Percentiles rank a stretch among this genome's conserved stretches.
Conservation (phyloP, 1,284 basidiomycete species). For the Sporisorium sorghi region DNA sequence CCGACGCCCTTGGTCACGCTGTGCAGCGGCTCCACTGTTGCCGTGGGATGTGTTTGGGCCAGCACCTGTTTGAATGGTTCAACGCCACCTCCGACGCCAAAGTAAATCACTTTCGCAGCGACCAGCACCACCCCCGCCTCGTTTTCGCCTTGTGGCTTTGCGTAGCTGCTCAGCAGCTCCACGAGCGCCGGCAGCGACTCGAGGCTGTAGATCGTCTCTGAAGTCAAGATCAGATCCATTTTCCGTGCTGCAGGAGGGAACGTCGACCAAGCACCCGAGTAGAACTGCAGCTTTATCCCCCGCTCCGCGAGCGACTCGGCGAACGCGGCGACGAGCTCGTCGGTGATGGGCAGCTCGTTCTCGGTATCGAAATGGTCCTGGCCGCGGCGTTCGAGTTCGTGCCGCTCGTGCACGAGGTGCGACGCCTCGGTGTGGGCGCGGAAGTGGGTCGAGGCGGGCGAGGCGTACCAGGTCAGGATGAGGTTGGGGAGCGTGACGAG, state of each 20-base stretch:
- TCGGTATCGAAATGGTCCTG: conserved; percentile 47
- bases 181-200: conserved; percentile 79
- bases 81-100: conserved; percentile 92
- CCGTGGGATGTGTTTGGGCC: conserved; percentile 24
- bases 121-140: conserved; percentile 75
- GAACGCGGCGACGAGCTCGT: conserved; percentile 78
- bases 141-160: neutral
- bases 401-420: conserved; percentile 15
- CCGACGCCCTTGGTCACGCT: conserved; percentile 53
- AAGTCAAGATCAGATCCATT: conserved; percentile 80
- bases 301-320: conserved; percentile 73
- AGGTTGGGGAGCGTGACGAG: conserved; percentile 83
- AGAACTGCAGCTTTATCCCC: conserved; percentile 79
- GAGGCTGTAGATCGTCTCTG: conserved; percentile 89
- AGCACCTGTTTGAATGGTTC: conserved; percentile 78
- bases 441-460: conserved; percentile 25
- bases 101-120: conserved; percentile 91
- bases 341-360: conserved; percentile 38
- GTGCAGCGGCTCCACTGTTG: conserved; percentile 22
- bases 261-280: conserved; percentile 81
- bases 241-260: conserved; percentile 23
- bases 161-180: conserved; percentile 69
- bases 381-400: conserved; percentile 36
- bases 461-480: conserved; percentile 76
- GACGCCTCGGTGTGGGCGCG: conserved; percentile 13